Conservation (phyloP, 129 eudicot species). For the Solidago caesia region DNA sequence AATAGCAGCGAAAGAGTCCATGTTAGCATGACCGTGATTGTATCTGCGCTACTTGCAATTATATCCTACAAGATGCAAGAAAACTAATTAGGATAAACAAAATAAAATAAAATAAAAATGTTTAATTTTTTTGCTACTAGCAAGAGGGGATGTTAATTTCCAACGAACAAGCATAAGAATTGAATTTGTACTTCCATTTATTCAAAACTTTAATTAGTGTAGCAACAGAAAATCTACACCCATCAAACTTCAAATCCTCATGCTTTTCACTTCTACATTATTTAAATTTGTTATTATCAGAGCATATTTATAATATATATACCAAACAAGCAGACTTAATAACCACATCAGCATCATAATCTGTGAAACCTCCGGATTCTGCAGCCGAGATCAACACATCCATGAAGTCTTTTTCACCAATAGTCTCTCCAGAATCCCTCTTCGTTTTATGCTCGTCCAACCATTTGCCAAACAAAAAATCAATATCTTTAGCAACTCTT, state of each 20-base stretch:
- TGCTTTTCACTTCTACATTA: too few relatives aligned
- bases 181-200: too few relatives aligned
- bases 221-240: too few relatives aligned
- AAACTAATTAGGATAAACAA: not conserved
- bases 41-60: slow-evolving; percentile 4
- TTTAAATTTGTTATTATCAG: not conserved
- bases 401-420: slow-evolving; percentile 8
- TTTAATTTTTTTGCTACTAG: too few relatives aligned
- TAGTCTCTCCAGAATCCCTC: not conserved
- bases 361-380: slow-evolving; percentile 2
- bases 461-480: slow-evolving; percentile 1
- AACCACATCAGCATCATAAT: slow-evolving; percentile 3
- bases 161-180: too few relatives aligned
- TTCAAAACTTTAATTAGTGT: too few relatives aligned
- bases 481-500: slow-evolving; percentile 6
- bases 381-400: slow-evolving; percentile 12
- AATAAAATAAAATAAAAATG: too few relatives aligned
- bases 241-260: too few relatives aligned
- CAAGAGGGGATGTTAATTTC: too few relatives aligned
- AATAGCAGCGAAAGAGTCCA: slow-evolving; percentile 5
- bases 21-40: slow-evolving; percentile 2
- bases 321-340: slow-evolving; percentile 11
- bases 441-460: not conserved
- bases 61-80: slow-evolving; percentile 6
- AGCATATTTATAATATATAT: not conserved